These are phyloP conservation scores for Vickermania spadyakhi DNA, from an alignment of 208 protist species.

Conservation along the genomic window DNA sequence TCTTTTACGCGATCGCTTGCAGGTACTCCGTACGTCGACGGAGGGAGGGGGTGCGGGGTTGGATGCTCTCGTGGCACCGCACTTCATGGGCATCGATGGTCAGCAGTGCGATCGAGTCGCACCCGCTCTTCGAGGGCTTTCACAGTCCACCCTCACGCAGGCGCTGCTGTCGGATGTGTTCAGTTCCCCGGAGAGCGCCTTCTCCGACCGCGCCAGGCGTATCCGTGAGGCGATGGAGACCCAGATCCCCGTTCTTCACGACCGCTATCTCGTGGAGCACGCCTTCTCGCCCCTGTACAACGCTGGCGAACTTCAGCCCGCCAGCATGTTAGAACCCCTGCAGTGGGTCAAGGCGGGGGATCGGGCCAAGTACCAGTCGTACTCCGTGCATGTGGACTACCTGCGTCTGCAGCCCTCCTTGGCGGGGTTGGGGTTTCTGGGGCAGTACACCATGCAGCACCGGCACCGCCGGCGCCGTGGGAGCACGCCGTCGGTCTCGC, in stretches of 20 bases:
- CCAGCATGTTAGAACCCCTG: neutral
- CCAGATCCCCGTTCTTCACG: constrained; percentile 48
- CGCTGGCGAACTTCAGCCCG: neutral
- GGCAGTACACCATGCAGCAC: neutral
- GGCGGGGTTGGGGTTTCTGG: neutral
- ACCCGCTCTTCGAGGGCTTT: constrained; percentile 29
- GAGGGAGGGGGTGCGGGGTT: constrained; percentile 7
- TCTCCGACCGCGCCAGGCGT: constrained; percentile 25
- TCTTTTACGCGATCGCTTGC: constrained; percentile 17
- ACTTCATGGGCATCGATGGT: constrained; percentile 37
- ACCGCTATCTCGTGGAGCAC: constrained; percentile 43
- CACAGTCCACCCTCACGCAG: constrained; percentile 32
- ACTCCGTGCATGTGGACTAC: constrained; percentile 70
- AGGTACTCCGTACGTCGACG: constrained; percentile 17
- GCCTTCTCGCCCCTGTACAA: constrained; percentile 7
- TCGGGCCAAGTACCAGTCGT: constrained; percentile 13
- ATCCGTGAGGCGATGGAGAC: constrained; percentile 32
- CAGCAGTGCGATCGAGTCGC: constrained; percentile 17
- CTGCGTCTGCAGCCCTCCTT: constrained; percentile 45
- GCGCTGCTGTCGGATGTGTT: constrained; percentile 54
- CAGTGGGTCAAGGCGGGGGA: neutral
- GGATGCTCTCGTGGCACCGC: constrained; percentile 21
- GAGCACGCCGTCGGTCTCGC: neutral
- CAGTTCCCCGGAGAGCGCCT: constrained; percentile 12
- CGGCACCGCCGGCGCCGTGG: neutral